Percentiles rank a stretch among this genome's conserved stretches.
phyloP scores from a whole-genome alignment of 768 basidiomycete species.

The Myochromella boudieri region DNA sequence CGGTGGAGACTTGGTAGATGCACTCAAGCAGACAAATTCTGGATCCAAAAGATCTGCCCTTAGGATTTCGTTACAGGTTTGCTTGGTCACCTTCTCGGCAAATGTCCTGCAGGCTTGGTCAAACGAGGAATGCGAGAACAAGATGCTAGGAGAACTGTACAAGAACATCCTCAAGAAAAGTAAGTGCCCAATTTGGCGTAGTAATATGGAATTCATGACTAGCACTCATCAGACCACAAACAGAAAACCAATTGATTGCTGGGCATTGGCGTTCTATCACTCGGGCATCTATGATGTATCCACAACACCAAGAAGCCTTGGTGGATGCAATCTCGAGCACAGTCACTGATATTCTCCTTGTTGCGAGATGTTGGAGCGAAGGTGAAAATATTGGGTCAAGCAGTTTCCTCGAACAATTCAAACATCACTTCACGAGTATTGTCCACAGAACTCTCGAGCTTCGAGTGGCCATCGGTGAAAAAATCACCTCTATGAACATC shows the following conservation, averaged over 20 bases:
- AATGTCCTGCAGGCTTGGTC: constrained; percentile 36
- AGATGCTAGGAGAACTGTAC: constrained; percentile 32
- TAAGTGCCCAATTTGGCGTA: constrained; percentile 18
- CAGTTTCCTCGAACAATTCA: neutral
- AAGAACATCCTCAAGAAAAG: constrained; percentile 42
- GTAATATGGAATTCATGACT: neutral
- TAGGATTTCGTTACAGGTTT: constrained; percentile 35
- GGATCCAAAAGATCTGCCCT: constrained; percentile 1
- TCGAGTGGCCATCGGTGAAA: constrained; percentile 3
- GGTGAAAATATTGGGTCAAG: neutral
- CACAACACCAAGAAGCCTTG: constrained; percentile 27
- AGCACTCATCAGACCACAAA: neutral
- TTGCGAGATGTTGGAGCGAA: constrained; percentile 12
- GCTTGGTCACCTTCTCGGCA: constrained; percentile 27
- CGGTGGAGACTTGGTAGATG: constrained; percentile 37
- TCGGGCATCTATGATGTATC: constrained; percentile 35
- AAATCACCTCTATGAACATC: constrained; percentile 10
- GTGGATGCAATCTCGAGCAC: neutral
- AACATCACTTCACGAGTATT: constrained; percentile 1
- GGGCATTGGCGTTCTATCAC: no score
- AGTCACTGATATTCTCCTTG: constrained; percentile 7
- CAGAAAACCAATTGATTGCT: constrained; percentile 51
- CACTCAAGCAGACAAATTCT: neutral
- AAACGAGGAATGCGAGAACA: constrained; percentile 27
- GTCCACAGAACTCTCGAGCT: constrained; percentile 4